These are phyloP conservation scores for Cylindrotheca fusiformis DNA, from an alignment of 108 stramenopile genomes.

Conservation along the genomic window DNA sequence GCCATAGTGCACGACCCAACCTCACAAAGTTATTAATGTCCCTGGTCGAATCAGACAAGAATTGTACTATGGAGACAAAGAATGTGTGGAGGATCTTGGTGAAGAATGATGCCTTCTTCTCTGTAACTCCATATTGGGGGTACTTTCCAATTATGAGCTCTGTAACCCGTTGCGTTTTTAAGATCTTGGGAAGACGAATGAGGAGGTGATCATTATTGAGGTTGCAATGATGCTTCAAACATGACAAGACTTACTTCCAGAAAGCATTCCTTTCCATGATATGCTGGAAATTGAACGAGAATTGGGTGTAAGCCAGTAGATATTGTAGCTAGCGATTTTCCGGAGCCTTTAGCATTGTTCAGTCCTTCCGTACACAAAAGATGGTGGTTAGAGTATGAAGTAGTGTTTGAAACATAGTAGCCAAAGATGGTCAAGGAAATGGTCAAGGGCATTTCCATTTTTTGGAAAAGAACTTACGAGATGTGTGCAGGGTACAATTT, in stretches of 20 bases:
- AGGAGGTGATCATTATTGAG: slow-evolving; percentile 13
- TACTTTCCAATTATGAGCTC: too few relatives aligned
- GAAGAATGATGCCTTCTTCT: too few relatives aligned
- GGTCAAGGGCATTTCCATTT: not conserved
- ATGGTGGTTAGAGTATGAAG: too few relatives aligned
- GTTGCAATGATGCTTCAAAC: not conserved
- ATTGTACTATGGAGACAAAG: slow-evolving; percentile 50
- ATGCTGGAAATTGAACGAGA: slow-evolving; percentile 50
- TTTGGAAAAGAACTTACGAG: slow-evolving; percentile 41
- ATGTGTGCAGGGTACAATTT: slow-evolving; percentile 33
- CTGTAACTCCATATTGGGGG: too few relatives aligned
- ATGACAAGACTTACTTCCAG: slow-evolving; percentile 23
- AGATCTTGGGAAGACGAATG: slow-evolving; percentile 59
- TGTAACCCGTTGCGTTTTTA: too few relatives aligned
- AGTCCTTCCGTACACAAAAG: too few relatives aligned
- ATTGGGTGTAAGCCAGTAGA: slow-evolving; percentile 43
- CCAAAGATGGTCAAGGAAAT: not conserved
- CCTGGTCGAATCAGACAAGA: slow-evolving; percentile 40
- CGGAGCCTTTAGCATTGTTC: slow-evolving; percentile 23
- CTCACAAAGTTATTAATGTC: slow-evolving; percentile 58
- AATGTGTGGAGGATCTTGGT: slow-evolving; percentile 36
- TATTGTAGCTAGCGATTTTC: slow-evolving; percentile 42
- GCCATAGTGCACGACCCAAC: slow-evolving; percentile 58
- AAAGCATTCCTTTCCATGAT: slow-evolving; percentile 22
- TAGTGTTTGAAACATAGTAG: not conserved